phyloP scores from a whole-genome alignment of 495 filamentous ascomycete genomes.

The Mytilinidion resinicola region DNA sequence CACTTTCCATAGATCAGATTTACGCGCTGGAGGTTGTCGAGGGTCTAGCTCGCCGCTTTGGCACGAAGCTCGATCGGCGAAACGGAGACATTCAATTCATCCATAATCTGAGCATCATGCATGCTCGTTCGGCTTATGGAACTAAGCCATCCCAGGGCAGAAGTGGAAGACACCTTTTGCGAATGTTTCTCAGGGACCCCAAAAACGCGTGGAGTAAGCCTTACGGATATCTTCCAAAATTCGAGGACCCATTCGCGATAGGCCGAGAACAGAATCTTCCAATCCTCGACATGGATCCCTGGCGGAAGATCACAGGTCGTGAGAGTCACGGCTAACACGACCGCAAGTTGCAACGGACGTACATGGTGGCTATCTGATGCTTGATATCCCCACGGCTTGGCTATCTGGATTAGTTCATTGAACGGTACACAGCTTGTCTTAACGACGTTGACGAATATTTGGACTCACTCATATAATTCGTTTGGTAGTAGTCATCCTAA shows the following conservation, averaged over 20 bases:
- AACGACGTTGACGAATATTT: too few relatives aligned
- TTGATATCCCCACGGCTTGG: too few relatives aligned
- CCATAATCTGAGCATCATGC: slow-evolving; percentile 28
- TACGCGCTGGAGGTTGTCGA: slow-evolving; percentile 21
- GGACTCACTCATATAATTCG: too few relatives aligned
- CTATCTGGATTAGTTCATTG: too few relatives aligned
- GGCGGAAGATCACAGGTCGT: slow-evolving; percentile 24
- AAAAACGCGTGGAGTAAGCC: slow-evolving; percentile 23
- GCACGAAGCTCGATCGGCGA: slow-evolving; percentile 20
- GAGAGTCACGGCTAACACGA: slow-evolving; percentile 22
- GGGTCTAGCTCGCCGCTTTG: slow-evolving; percentile 12
- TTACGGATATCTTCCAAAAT: slow-evolving; percentile 4
- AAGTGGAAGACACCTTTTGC: slow-evolving; percentile 23
- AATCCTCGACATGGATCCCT: slow-evolving; percentile 24
- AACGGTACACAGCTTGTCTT: too few relatives aligned
- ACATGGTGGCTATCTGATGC: too few relatives aligned
- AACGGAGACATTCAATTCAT: slow-evolving; percentile 28
- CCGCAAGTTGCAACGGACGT: too few relatives aligned
- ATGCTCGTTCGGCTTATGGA: slow-evolving; percentile 26
- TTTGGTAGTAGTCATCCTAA: too few relatives aligned
- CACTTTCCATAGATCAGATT: slow-evolving; percentile 10
- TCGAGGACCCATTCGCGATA: slow-evolving; percentile 20
- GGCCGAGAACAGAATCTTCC: slow-evolving; percentile 18
- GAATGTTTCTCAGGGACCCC: slow-evolving; percentile 27
- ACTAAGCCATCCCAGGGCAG: background rate